These are phyloP conservation scores for Areca catechu DNA, from an alignment of 176 grass and related monocot species.

Conservation along the genomic window DNA sequence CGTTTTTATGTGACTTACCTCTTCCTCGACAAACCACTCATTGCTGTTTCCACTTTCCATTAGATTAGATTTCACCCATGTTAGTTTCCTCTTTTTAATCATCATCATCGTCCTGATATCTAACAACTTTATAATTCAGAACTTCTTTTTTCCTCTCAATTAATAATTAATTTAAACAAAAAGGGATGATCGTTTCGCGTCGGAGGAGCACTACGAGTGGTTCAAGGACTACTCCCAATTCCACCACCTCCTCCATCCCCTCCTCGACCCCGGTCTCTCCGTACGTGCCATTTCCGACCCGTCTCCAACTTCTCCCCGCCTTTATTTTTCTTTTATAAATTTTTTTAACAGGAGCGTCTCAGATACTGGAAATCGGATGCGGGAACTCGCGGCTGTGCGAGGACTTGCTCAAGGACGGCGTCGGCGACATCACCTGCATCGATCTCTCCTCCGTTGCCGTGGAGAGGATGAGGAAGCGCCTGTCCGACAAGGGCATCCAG, in stretches of 20 bases:
- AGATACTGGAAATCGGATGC: slow-evolving; percentile 83
- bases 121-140: not conserved
- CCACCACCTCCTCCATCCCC: slow-evolving; percentile 73
- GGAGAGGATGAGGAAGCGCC: slow-evolving; percentile 52
- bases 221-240: slow-evolving; percentile 90
- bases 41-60: too few relatives aligned
- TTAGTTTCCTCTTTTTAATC: too few relatives aligned
- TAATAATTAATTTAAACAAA: too few relatives aligned
- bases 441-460: slow-evolving; percentile 67
- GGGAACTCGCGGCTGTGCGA: slow-evolving; percentile 74
- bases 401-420: slow-evolving; percentile 56
- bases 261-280: slow-evolving; percentile 62
- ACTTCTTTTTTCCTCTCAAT: not conserved
- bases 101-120: too few relatives aligned
- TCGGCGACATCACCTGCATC: slow-evolving; percentile 66
- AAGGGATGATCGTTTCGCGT: slow-evolving; percentile 73
- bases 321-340: too few relatives aligned
- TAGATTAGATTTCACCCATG: too few relatives aligned
- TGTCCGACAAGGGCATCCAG: slow-evolving; percentile 32
- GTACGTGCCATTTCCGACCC: slow-evolving; percentile 10
- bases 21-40: not conserved
- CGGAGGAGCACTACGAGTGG: slow-evolving; percentile 98
- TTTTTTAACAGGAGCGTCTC: not conserved
- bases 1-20: not conserved
- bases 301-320: not conserved